phyloP scores from a whole-genome alignment of 768 basidiomycete species.

The Clavulina sp. region DNA sequence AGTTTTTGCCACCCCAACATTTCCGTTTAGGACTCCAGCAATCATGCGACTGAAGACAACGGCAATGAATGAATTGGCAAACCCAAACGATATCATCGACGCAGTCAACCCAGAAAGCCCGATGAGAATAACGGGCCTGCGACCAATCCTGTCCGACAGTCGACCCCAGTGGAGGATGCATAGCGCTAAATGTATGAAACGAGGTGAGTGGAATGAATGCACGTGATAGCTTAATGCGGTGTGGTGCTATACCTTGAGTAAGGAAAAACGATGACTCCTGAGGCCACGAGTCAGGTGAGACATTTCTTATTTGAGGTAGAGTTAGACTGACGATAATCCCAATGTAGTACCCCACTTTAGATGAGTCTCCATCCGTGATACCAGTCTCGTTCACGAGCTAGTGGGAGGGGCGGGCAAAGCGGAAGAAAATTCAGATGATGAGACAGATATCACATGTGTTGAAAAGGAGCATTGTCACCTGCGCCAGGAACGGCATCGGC shows the following conservation, averaged over 20 bases:
- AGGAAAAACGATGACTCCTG: conserved; percentile 10
- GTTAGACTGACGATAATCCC: conserved; percentile 4
- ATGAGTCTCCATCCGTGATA: conserved; percentile 7
- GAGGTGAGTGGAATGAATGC: background rate
- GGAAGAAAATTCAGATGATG: background rate
- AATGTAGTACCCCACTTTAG: conserved; percentile 8
- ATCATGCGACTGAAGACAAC: conserved; percentile 9
- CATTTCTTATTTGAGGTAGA: background rate
- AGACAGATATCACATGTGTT: no score
- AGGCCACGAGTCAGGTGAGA: background rate
- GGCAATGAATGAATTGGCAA: conserved; percentile 7
- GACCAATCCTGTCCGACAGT: conserved; percentile 12
- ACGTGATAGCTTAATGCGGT: background rate
- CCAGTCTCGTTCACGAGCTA: conserved; percentile 12
- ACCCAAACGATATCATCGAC: conserved; percentile 10
- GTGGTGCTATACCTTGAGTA: conserved; percentile 1
- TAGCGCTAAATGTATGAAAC: conserved; percentile 3
- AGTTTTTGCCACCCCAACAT: conserved; percentile 24
- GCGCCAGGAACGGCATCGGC: conserved; percentile 9
- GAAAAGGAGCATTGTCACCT: conserved; percentile 1
- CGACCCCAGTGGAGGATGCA: conserved; percentile 9
- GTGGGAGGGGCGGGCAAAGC: background rate
- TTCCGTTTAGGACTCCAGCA: conserved; percentile 8
- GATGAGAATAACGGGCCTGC: conserved; percentile 12
- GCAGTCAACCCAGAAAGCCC: conserved; percentile 9